Percentiles rank a stretch among this genome's conserved stretches.
Evolutionary conservation across 2,329 filamentous ascomycete species (phyloP).

Genomic region (Xylaria polymorpha): DNA sequence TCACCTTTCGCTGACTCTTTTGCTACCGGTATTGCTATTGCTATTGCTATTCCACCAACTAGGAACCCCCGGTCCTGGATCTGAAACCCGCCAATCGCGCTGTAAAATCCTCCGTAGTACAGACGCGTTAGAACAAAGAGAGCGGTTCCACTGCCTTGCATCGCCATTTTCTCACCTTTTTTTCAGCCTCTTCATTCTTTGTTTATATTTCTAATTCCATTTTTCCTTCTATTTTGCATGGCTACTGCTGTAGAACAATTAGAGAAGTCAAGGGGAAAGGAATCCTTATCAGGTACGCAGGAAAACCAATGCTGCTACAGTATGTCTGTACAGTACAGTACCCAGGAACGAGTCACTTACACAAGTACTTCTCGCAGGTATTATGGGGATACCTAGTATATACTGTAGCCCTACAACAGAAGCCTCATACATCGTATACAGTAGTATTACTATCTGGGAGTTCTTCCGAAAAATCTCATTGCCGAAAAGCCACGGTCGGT

Average conservation of each 20-base stretch:
- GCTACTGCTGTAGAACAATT: constrained; percentile 4
- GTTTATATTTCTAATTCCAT: neutral
- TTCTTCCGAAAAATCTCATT: constrained; percentile 1
- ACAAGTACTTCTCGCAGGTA: constrained; percentile 1
- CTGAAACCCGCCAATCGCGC: constrained; percentile 16
- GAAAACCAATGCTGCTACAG: too few relatives aligned
- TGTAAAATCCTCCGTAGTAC: constrained; percentile 22
- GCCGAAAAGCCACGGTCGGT: constrained; percentile 16
- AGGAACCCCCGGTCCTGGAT: neutral
- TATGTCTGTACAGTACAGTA: too few relatives aligned
- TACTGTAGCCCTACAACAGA: neutral
- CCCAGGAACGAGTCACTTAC: neutral
- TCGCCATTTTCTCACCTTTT: neutral
- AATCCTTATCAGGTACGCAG: constrained; percentile 4
- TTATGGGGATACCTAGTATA: neutral
- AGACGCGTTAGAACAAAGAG: constrained; percentile 6
- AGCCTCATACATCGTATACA: constrained; percentile 17
- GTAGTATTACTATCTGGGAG: too few relatives aligned
- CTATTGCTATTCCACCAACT: neutral
- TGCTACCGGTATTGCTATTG: too few relatives aligned
- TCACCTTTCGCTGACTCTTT: constrained; percentile 5
- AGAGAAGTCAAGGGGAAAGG: constrained; percentile 9
- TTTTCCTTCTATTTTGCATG: neutral
- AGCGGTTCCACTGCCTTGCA: constrained; percentile 5
- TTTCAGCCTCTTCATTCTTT: neutral